Base-by-base conservation (phyloP, 2,329 filamentous ascomycete genomes). In the Pseudocercospora macadamiae region DNA sequence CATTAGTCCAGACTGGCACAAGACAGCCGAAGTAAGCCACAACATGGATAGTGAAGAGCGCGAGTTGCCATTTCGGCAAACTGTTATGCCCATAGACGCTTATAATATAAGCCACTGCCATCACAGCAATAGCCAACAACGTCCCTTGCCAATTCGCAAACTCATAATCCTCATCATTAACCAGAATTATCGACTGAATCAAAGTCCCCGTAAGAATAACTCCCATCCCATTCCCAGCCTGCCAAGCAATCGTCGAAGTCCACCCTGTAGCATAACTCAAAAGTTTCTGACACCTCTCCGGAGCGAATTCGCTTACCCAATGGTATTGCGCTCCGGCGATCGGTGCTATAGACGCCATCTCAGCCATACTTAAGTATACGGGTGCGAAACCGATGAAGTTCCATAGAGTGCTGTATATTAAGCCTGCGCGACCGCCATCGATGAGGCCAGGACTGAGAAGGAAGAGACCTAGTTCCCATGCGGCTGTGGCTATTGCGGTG, bases 101-200 rank as follows among this genome's bases (percentile, higher is more conserved):
- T 62, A 78, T 70, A 3, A 74, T 60, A 67, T 76, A 76, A 19
- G 76, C 75, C 2, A 80, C 55, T 1, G 76, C 52, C 39, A 77
- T 74, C 45, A 78, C 73, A 2, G 76, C 75, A 52, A 80, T 77
- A 7, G 79, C 76, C 52, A 81, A 74, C 1, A 82, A 67, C 0
- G 78, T 81, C 4, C 75, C 78, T 23, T 81, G 79, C 78, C 78
- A 82, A 39, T 70, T 72, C 8, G 74, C 71, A 0, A 77, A 73
- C 1, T 62, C 61, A 55, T 81, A 82, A 21, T 73, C 66, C 0
- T 77, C 75, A 49, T 77, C 65, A 32, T 77, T 76, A 56, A 78
- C 71, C 48, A 75, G 70, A n/a, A 68, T 67, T 4, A 66, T 59
- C 5, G 55, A 59, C 18, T 68, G 66, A 0, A 66, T 44, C 3